phyloP scores from a whole-genome alignment of 768 basidiomycete genomes.

The Gyrodon lividus region DNA sequence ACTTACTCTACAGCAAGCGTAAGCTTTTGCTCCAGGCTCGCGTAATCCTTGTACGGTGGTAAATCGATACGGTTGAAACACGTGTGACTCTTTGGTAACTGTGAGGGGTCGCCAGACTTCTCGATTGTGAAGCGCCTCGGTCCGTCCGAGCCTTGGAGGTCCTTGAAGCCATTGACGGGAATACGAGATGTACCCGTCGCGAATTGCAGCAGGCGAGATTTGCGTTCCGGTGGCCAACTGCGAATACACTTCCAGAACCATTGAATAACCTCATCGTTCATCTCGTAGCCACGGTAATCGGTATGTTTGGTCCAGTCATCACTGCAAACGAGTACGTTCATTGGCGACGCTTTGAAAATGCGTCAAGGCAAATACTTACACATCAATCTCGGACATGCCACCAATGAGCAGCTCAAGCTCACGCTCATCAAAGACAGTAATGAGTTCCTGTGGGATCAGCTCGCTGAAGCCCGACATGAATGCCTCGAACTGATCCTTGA shows the following conservation, averaged over 20 bases:
- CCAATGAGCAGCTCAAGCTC: slow-evolving; percentile 97
- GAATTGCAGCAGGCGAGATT: slow-evolving; percentile 93
- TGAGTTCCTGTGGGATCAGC: slow-evolving; percentile 94
- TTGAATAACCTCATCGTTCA: slow-evolving; percentile 94
- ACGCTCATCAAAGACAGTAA: slow-evolving; percentile 98
- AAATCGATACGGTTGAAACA: slow-evolving; percentile 98
- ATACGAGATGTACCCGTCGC: slow-evolving; percentile 96
- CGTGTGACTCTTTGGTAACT: slow-evolving; percentile 93
- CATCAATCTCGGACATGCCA: slow-evolving; percentile 99
- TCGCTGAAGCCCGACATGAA: slow-evolving; percentile 99
- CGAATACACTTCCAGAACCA: slow-evolving; percentile 99
- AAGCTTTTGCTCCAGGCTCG: slow-evolving; percentile 90
- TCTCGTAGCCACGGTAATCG: slow-evolving; percentile 95
- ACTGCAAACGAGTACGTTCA: slow-evolving; percentile 34
- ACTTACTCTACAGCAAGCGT: slow-evolving; percentile 92
- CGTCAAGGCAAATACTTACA: slow-evolving; percentile 52
- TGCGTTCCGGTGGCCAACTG: slow-evolving; percentile 97
- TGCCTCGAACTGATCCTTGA: slow-evolving; percentile 98
- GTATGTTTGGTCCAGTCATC: slow-evolving; percentile 99
- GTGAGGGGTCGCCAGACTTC: slow-evolving; percentile 95
- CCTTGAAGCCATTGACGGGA: slow-evolving; percentile 98
- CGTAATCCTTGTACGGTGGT: slow-evolving; percentile 97
- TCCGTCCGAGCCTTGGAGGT: slow-evolving; percentile 96
- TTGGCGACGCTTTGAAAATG: not conserved
- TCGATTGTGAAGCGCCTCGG: slow-evolving; percentile 98